Percentiles rank a stretch among this genome's conserved stretches.
Conservation (phyloP, 1,139 yeast species). For the Taiozyma sp. region DNA sequence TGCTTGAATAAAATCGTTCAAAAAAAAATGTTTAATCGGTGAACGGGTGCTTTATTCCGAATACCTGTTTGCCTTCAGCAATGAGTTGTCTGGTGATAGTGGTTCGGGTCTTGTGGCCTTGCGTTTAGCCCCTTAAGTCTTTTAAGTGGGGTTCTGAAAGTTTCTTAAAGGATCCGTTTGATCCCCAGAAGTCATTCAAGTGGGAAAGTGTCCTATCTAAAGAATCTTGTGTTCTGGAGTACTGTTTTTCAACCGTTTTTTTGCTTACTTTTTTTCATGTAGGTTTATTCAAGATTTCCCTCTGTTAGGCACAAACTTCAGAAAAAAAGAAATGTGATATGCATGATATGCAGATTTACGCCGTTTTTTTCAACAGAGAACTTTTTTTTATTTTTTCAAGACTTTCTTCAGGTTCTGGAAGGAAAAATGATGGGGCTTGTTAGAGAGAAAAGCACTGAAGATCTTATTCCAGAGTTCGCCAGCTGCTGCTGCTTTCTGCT, state of each 20-base stretch:
- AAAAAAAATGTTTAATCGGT: background rate
- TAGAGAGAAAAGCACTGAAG: background rate
- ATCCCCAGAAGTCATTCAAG: background rate
- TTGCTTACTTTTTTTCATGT: background rate
- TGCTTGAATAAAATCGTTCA: background rate
- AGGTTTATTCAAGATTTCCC: background rate
- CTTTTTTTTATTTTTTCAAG: background rate
- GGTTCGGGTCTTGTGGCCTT: background rate
- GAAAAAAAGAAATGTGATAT: background rate
- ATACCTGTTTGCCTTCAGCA: background rate
- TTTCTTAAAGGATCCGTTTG: too few species aligned
- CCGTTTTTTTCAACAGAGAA: background rate
- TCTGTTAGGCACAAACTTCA: background rate
- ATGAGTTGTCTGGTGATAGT: background rate
- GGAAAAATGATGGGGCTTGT: background rate
- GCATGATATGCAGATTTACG: background rate
- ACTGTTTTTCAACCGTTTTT: background rate
- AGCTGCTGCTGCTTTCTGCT: too few species aligned
- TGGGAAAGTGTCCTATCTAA: background rate
- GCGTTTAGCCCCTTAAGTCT: background rate
- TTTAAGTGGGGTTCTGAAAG: background rate
- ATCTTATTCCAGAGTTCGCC: too few species aligned
- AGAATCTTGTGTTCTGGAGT: background rate
- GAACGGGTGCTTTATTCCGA: background rate
- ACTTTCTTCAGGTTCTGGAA: background rate